phyloP scores from a whole-genome alignment of 306 rosid species.

The peach (Prunus persica) region Prunus_persica_NCBIv2 NC_034015.1:11321001-11321500 shows the following conservation, averaged over 20 bases:
- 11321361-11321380: slow-evolving; percentile 95
- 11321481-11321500: slow-evolving; percentile 78
- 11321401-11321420: slow-evolving; percentile 91
- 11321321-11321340: slow-evolving; percentile 91
- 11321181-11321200: slow-evolving; percentile 43
- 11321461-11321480: slow-evolving; percentile 51
- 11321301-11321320: slow-evolving; percentile 95
- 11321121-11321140: slow-evolving; percentile 62
- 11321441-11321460: slow-evolving; percentile 77
- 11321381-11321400: slow-evolving; percentile 97
- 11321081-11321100: slow-evolving; percentile 73
- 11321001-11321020: slow-evolving; percentile 49
- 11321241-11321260: slow-evolving; percentile 71
- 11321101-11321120: slow-evolving; percentile 65
- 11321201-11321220: slow-evolving; percentile 39
- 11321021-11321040: slow-evolving; percentile 36
- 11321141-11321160: slow-evolving; percentile 47
- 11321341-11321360: slow-evolving; percentile 78
- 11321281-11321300: slow-evolving; percentile 97
- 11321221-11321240: slow-evolving; percentile 61
- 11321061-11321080: slow-evolving; percentile 56
- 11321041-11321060: slow-evolving; percentile 61
- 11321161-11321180: slow-evolving; percentile 32
- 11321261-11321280: slow-evolving; percentile 93
- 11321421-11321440: slow-evolving; percentile 92